These are phyloP conservation scores for Podospora australis DNA, from an alignment of 495 filamentous ascomycete species.

Conservation along the genomic window DNA sequence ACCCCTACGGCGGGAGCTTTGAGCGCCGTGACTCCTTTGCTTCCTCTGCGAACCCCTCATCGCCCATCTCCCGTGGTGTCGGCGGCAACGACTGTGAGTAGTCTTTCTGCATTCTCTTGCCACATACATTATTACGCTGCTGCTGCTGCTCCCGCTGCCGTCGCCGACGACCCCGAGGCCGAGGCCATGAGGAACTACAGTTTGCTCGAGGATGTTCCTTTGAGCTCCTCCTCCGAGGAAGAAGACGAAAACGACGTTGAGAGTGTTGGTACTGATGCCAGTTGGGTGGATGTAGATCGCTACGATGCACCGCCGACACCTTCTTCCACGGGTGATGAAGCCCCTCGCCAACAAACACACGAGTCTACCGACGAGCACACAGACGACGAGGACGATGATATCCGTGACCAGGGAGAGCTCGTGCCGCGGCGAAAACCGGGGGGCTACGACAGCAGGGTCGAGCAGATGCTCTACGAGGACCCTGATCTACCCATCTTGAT, in stretches of 20 bases:
- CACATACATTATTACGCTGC: not conserved
- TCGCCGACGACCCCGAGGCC: slow-evolving; percentile 15
- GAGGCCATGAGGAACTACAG: slow-evolving; percentile 28
- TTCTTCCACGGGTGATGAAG: slow-evolving; percentile 39
- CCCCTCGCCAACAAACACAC: slow-evolving; percentile 19
- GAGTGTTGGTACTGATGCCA: slow-evolving; percentile 32
- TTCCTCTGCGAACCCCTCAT: slow-evolving; percentile 62
- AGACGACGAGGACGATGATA: slow-evolving; percentile 48
- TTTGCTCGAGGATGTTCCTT: slow-evolving; percentile 23
- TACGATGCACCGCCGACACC: slow-evolving; percentile 39
- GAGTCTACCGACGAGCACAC: slow-evolving; percentile 23
- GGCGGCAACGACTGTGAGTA: slow-evolving; percentile 45
- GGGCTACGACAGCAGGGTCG: slow-evolving; percentile 88
- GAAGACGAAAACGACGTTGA: slow-evolving; percentile 7
- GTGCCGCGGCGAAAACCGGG: slow-evolving; percentile 63
- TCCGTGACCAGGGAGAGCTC: slow-evolving; percentile 44
- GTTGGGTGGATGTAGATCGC: slow-evolving; percentile 41
- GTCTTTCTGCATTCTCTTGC: not conserved
- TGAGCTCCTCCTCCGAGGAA: slow-evolving; percentile 12
- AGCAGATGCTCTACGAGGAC: slow-evolving; percentile 94
- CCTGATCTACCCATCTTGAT: slow-evolving; percentile 84
- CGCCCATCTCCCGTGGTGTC: slow-evolving; percentile 49
- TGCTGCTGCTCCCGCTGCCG: not conserved
- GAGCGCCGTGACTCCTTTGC: slow-evolving; percentile 71
- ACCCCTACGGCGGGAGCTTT: slow-evolving; percentile 82